Percentiles rank a stretch among this genome's conserved stretches.
phyloP scores from a whole-genome alignment of 2,329 filamentous ascomycete genomes.

The Hysterium pulicare region DNA sequence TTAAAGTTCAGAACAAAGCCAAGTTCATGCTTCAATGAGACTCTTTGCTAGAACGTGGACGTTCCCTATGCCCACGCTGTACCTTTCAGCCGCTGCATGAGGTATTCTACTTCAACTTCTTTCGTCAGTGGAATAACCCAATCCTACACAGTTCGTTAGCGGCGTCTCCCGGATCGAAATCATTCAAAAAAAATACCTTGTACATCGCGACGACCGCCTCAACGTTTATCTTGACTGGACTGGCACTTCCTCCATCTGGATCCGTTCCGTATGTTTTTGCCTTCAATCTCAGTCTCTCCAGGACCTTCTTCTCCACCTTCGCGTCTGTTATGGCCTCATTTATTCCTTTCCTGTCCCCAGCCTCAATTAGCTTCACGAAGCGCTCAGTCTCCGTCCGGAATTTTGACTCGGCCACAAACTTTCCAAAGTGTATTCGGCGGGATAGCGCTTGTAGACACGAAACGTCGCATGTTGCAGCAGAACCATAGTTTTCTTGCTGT shows the following conservation, averaged over 20 bases:
- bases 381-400: slow-evolving; percentile 77
- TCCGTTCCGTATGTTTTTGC: slow-evolving; percentile 91
- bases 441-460: slow-evolving; percentile 84
- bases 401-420: slow-evolving; percentile 96
- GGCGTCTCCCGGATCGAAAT: neutral
- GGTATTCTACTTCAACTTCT: slow-evolving; percentile 94
- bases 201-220: slow-evolving; percentile 59
- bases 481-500: slow-evolving; percentile 91
- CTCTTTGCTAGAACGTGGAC: too few species aligned
- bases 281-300: slow-evolving; percentile 83
- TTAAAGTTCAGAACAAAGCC: too few species aligned
- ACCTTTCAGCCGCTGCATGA: slow-evolving; percentile 81
- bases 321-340: slow-evolving; percentile 86
- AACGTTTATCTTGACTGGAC: slow-evolving; percentile 79
- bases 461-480: slow-evolving; percentile 86
- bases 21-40: too few species aligned
- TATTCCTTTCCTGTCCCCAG: slow-evolving; percentile 74
- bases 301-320: slow-evolving; percentile 84
- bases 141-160: slow-evolving; percentile 44
- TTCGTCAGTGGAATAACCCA: slow-evolving; percentile 98
- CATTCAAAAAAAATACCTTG: slow-evolving; percentile 20
- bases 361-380: slow-evolving; percentile 80
- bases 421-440: slow-evolving; percentile 92
- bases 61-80: slow-evolving; percentile 49
- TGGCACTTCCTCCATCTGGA: slow-evolving; percentile 61